Evolutionary conservation across 306 rosid species (phyloP).

Genomic region (Quercus dentata): DNA sequence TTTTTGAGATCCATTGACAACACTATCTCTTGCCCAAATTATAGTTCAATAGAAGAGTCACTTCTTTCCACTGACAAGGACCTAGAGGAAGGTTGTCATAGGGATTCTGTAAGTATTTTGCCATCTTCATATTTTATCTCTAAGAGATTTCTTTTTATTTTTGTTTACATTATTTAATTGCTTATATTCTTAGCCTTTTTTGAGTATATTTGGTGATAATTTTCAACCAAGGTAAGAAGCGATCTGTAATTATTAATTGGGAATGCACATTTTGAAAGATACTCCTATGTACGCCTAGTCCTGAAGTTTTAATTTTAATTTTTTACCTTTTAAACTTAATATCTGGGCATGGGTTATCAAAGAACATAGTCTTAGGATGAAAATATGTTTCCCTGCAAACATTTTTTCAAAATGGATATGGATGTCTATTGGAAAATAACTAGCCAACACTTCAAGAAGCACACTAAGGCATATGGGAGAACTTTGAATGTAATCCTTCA

Average conservation of each 20-base stretch:
- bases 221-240: not conserved
- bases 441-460: not conserved
- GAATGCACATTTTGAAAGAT: not conserved
- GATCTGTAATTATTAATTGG: not conserved
- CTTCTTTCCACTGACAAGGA: constrained; percentile 59
- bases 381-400: too few species aligned
- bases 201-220: not conserved
- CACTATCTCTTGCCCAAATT: constrained; percentile 26
- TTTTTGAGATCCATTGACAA: constrained; percentile 7
- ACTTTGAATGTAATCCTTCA: not conserved
- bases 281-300: not conserved
- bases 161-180: constrained; percentile 4
- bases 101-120: constrained; percentile 57
- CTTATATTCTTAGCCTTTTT: not conserved
- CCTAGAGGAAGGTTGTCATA: constrained; percentile 61
- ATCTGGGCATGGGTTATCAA: not conserved
- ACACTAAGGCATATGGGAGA: not conserved
- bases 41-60: constrained; percentile 71
- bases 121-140: constrained; percentile 12
- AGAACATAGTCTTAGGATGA: not conserved
- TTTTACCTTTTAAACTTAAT: not conserved
- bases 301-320: not conserved
- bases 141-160: not conserved
- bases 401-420: not conserved
- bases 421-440: not conserved